These are phyloP conservation scores for Citrus mangshanensis DNA, from an alignment of 345 rosid species.

Conservation along the genomic window DNA sequence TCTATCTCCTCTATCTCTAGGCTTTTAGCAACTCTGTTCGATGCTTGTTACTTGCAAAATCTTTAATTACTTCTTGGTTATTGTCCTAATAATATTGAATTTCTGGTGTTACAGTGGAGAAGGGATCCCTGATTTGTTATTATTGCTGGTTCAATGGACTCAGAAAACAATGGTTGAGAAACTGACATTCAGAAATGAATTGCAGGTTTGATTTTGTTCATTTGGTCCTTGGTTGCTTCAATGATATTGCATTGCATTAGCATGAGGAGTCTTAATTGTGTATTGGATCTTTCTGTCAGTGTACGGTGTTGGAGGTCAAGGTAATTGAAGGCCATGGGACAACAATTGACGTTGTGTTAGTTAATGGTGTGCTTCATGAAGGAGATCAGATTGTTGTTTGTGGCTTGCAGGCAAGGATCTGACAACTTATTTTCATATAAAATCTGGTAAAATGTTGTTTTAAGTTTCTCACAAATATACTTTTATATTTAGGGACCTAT, in stretches of 20 bases:
- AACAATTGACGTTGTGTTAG: conserved; percentile 91
- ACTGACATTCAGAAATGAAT: conserved; percentile 72
- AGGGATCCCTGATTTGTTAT: conserved; percentile 84
- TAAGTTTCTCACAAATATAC: conserved; percentile 7
- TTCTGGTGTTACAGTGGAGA: conserved; percentile 66
- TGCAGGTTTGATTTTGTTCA: conserved; percentile 50
- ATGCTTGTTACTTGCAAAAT: neutral
- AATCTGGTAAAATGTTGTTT: conserved; percentile 4
- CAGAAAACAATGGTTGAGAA: conserved; percentile 97
- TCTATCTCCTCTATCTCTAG: neutral
- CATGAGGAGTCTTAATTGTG: conserved; percentile 21
- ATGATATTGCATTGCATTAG: neutral
- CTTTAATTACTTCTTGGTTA: conserved; percentile 7
- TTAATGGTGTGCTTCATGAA: conserved; percentile 85
- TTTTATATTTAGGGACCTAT: conserved; percentile 71
- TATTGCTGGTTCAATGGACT: conserved; percentile 83
- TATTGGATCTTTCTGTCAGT: conserved; percentile 46
- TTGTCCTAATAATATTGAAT: conserved; percentile 18
- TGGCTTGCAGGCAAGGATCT: conserved; percentile 80
- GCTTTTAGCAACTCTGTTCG: neutral
- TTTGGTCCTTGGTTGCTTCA: neutral
- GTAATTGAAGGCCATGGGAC: conserved; percentile 94
- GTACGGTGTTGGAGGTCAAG: conserved; percentile 97
- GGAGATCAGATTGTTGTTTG: conserved; percentile 95
- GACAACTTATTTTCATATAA: neutral